Evolutionary conservation across 306 rosid species (phyloP).

Genomic region (Trifolium pratense): DNA sequence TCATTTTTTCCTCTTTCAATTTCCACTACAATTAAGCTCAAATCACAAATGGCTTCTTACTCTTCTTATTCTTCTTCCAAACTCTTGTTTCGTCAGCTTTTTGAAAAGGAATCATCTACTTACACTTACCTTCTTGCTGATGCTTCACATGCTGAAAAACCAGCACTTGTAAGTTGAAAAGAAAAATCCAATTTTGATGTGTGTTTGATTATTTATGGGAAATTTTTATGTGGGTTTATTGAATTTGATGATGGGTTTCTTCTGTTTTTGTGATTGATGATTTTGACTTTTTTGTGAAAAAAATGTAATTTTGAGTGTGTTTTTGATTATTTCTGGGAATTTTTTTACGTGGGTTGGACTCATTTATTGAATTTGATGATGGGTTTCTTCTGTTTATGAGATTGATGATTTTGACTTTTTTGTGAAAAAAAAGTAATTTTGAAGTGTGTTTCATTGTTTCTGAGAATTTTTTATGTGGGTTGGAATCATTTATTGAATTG

Average conservation of each 20-base stretch:
- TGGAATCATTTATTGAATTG: too few species aligned
- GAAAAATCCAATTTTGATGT: slow-evolving; percentile 7
- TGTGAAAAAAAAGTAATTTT: too few species aligned
- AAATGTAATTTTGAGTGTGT: slow-evolving; percentile 2
- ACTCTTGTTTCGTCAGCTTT: slow-evolving; percentile 90
- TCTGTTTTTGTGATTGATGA: slow-evolving; percentile 10
- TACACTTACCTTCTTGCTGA: slow-evolving; percentile 92
- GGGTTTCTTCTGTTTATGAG: slow-evolving; percentile 16
- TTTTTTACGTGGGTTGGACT: slow-evolving; percentile 25
- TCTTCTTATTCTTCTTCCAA: slow-evolving; percentile 49
- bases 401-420: neutral
- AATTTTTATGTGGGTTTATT: slow-evolving; percentile 29
- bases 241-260: slow-evolving; percentile 35
- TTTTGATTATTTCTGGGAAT: slow-evolving; percentile 6
- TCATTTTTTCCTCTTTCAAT: slow-evolving; percentile 29
- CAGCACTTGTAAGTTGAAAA: slow-evolving; percentile 63
- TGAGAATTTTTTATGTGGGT: too few species aligned
- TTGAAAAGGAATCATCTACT: slow-evolving; percentile 94
- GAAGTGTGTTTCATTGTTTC: too few species aligned
- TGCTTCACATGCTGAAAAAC: slow-evolving; percentile 69
- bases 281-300: slow-evolving; percentile 2
- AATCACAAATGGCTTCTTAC: slow-evolving; percentile 56
- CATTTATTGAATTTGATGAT: slow-evolving; percentile 30
- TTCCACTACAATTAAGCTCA: slow-evolving; percentile 28
- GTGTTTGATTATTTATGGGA: slow-evolving; percentile 12